Conservation (phyloP, 352 stramenopile species). For the Saprolegnia parasitica region DNA sequence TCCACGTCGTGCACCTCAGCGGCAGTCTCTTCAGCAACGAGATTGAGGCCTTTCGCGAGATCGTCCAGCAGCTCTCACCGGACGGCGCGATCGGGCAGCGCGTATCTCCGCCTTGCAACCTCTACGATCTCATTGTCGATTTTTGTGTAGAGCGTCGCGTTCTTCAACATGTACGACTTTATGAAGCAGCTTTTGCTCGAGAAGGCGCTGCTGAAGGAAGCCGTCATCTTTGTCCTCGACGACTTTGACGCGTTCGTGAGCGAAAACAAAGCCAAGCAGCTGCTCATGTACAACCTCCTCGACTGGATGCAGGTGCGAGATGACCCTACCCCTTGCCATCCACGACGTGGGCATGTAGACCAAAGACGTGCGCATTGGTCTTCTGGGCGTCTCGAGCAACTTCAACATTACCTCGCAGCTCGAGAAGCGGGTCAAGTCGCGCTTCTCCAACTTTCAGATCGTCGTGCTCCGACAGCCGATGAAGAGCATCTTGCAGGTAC, state of each 20-base stretch:
- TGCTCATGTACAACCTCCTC: slow-evolving; percentile 80
- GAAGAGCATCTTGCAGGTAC: slow-evolving; percentile 34
- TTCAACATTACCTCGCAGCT: slow-evolving; percentile 79
- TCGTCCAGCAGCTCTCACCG: slow-evolving; percentile 58
- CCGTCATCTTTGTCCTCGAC: slow-evolving; percentile 69
- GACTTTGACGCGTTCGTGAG: slow-evolving; percentile 70
- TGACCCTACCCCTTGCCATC: background rate
- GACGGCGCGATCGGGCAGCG: slow-evolving; percentile 56
- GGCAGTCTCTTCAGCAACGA: slow-evolving; percentile 76
- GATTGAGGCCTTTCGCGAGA: slow-evolving; percentile 80
- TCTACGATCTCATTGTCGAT: background rate
- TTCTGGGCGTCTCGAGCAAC: slow-evolving; percentile 72
- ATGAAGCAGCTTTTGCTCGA: slow-evolving; percentile 57
- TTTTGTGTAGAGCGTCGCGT: slow-evolving; percentile 50
- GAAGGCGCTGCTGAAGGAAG: slow-evolving; percentile 43
- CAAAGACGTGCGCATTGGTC: slow-evolving; percentile 72
- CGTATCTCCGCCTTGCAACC: slow-evolving; percentile 30
- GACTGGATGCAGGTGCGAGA: slow-evolving; percentile 69
- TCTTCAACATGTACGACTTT: slow-evolving; percentile 83
- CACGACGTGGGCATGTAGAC: slow-evolving; percentile 42
- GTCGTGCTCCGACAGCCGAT: slow-evolving; percentile 60
- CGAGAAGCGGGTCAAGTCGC: slow-evolving; percentile 63
- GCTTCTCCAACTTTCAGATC: slow-evolving; percentile 81
- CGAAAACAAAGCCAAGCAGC: slow-evolving; percentile 59
- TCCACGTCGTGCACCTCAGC: slow-evolving; percentile 70